A percentile compares a stretch with the other conserved stretches of the same genome.
These are phyloP conservation scores for Podila epicladia DNA, from an alignment of 192 early-diverging fungal genomes.

Conservation along the genomic window DNA sequence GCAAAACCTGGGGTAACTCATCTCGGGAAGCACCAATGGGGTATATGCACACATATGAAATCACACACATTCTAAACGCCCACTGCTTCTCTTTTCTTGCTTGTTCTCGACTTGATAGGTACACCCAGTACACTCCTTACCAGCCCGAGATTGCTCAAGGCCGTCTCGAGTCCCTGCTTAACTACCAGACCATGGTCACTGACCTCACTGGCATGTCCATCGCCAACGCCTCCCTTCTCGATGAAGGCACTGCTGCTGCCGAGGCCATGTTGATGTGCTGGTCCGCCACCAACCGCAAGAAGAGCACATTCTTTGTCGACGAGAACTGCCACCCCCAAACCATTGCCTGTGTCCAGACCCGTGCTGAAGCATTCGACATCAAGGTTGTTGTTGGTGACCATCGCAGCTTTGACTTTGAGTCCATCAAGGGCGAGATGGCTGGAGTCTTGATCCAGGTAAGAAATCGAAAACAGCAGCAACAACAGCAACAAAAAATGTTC, in stretches of 20 bases:
- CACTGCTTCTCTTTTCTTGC: not conserved
- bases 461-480: slow-evolving; percentile 1
- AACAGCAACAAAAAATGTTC: not conserved
- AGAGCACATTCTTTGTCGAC: slow-evolving; percentile 94
- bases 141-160: slow-evolving; percentile 99
- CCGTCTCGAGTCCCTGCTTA: slow-evolving; percentile 95
- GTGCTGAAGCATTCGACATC: slow-evolving; percentile 96
- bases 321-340: slow-evolving; percentile 96
- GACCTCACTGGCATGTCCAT: slow-evolving; percentile 97
- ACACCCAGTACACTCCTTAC: slow-evolving; percentile 94
- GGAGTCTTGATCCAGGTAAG: slow-evolving; percentile 93
- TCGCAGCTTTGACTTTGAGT: slow-evolving; percentile 79
- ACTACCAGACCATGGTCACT: slow-evolving; percentile 97
- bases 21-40: no score
- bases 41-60: not conserved
- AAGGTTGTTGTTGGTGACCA: slow-evolving; percentile 89
- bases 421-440: slow-evolving; percentile 80
- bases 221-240: slow-evolving; percentile 97
- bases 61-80: not conserved
- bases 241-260: slow-evolving; percentile 98
- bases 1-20: no score
- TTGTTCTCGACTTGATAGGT: slow-evolving; percentile 17
- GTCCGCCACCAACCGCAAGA: slow-evolving; percentile 76
- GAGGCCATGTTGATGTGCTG: slow-evolving; percentile 97
- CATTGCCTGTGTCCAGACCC: slow-evolving; percentile 88